Conservation (phyloP, 805 yeast species). For the Millerozyma acaciae region DNA sequence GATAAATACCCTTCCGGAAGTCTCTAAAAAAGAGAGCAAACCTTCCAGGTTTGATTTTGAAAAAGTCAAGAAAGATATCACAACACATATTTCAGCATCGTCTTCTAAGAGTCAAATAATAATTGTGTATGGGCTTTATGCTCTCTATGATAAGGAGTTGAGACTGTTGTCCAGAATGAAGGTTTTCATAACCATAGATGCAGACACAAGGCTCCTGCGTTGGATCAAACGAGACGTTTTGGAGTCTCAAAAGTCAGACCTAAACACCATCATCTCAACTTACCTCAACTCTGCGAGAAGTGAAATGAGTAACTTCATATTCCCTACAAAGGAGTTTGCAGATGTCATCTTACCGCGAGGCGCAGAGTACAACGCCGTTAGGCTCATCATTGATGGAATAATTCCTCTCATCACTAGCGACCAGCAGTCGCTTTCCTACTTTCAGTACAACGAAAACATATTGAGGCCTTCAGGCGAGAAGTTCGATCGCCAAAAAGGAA, state of each 20-base stretch:
- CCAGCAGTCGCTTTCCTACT: slow-evolving; percentile 7
- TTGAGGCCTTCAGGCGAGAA: slow-evolving; percentile 31
- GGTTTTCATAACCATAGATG: slow-evolving; percentile 78
- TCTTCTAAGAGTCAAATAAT: slow-evolving; percentile 14
- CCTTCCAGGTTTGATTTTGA: slow-evolving; percentile 44
- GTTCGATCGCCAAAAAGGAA: slow-evolving; percentile 37
- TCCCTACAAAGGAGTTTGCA: slow-evolving; percentile 67
- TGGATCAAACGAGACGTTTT: slow-evolving; percentile 55
- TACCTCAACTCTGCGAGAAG: slow-evolving; percentile 58
- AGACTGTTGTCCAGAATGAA: slow-evolving; percentile 57
- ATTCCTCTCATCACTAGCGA: slow-evolving; percentile 28
- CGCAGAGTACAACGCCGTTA: slow-evolving; percentile 54
- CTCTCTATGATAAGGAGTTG: slow-evolving; percentile 60
- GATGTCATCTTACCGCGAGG: slow-evolving; percentile 75
- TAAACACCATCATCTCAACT: slow-evolving; percentile 36
- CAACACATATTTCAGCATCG: neutral
- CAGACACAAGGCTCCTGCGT: slow-evolving; percentile 79
- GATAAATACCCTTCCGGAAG: too few relatives aligned
- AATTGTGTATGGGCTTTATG: slow-evolving; percentile 75
- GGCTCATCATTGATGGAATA: slow-evolving; percentile 63
- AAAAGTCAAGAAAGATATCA: slow-evolving; percentile 17
- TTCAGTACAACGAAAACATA: slow-evolving; percentile 17
- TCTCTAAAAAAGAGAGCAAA: slow-evolving; percentile 11
- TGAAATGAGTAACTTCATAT: slow-evolving; percentile 64
- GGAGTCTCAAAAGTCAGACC: slow-evolving; percentile 8